A percentile compares a stretch with the other conserved stretches of the same genome.
phyloP scores from a whole-genome alignment of 164 flowering plant genomes.

The Annona squamosa region DNA sequence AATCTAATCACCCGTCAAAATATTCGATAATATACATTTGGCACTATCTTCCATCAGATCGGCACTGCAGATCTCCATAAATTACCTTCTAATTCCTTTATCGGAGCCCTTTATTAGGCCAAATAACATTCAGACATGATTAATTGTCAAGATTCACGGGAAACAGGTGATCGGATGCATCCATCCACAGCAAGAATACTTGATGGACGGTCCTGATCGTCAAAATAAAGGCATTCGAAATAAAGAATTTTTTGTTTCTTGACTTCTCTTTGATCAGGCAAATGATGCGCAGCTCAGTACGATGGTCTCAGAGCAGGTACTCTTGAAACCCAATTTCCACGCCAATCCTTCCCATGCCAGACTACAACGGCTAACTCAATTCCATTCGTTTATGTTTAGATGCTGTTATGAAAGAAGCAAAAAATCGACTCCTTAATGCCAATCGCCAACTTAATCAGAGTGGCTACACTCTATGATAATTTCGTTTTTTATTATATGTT shows the following conservation, averaged over 20 bases:
- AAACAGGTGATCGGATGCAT: background rate
- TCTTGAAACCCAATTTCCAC: background rate
- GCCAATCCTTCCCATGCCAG: background rate
- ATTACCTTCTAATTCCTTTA: background rate
- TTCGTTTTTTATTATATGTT: background rate
- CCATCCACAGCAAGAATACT: background rate
- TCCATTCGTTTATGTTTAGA: too few relatives aligned
- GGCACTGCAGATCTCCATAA: background rate
- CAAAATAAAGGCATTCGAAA: background rate
- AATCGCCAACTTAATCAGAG: background rate
- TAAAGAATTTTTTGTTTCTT: background rate
- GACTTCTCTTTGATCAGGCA: conserved; percentile 42
- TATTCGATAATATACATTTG: background rate
- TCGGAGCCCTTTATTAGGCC: background rate
- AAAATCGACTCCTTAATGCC: too few relatives aligned
- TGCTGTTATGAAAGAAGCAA: background rate
- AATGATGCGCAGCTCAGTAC: conserved; percentile 99
- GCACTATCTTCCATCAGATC: background rate
- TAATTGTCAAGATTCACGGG: background rate
- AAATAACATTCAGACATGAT: background rate
- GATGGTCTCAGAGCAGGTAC: conserved; percentile 96
- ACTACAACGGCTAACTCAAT: too few relatives aligned
- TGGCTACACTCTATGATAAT: background rate
- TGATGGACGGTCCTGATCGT: background rate
- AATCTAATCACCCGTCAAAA: background rate